These are phyloP conservation scores for Lavandula angustifolia DNA, from an alignment of 257 asterid genomes.

Conservation along the genomic window DNA sequence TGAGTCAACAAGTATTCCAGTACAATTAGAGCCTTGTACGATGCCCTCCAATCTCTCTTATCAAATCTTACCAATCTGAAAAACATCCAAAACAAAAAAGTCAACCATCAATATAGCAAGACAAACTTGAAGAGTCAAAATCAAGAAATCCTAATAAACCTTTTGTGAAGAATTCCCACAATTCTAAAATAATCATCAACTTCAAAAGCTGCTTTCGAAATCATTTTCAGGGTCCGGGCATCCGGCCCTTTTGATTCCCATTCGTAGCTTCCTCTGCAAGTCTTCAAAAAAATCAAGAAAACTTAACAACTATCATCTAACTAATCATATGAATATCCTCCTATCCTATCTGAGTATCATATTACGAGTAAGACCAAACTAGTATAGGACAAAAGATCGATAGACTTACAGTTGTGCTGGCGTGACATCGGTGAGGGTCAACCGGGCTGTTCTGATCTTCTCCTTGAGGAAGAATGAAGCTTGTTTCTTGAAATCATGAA, in stretches of 20 bases:
- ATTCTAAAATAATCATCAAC: constrained; percentile 88
- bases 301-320: too few relatives aligned
- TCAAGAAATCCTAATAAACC: constrained; percentile 36
- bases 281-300: constrained; percentile 33
- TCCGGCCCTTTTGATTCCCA: constrained; percentile 69
- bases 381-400: too few relatives aligned
- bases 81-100: background rate
- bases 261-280: constrained; percentile 76
- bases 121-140: background rate
- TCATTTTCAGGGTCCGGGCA: constrained; percentile 54
- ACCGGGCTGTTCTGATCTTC: constrained; percentile 85
- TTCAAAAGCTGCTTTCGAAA: constrained; percentile 86
- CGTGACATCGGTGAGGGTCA: constrained; percentile 82
- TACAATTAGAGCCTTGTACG: constrained; percentile 71
- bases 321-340: too few relatives aligned
- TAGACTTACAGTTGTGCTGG: constrained; percentile 72
- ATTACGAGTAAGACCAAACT: too few relatives aligned
- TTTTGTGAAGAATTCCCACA: constrained; percentile 73
- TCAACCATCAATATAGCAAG: constrained; percentile 9
- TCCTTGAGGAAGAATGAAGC: constrained; percentile 84
- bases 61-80: constrained; percentile 66
- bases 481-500: constrained; percentile 81
- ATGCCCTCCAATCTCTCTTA: constrained; percentile 59
- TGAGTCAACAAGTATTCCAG: constrained; percentile 78
- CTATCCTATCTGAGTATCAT: too few relatives aligned